Conservation (phyloP, 805 yeast genomes). For the Tetrapisispora fleetii region DNA sequence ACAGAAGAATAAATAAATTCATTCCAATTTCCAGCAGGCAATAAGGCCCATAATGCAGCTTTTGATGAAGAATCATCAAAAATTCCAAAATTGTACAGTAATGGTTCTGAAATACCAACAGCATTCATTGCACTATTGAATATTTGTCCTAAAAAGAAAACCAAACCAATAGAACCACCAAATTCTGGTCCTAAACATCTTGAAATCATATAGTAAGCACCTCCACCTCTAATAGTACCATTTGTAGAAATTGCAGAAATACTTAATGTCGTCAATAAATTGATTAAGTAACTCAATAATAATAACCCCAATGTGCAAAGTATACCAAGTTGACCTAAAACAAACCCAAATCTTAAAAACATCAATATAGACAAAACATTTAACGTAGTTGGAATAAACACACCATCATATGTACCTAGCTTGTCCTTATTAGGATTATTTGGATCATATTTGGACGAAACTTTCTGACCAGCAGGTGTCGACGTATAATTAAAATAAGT, state of each 20-base stretch:
- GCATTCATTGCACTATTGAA: conserved; percentile 87
- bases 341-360: conserved; percentile 92
- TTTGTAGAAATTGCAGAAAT: conserved; percentile 95
- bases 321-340: conserved; percentile 89
- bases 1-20: conserved; percentile 62
- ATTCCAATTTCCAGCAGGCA: conserved; percentile 67
- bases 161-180: conserved; percentile 95
- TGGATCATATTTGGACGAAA: conserved; percentile 26
- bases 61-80: conserved; percentile 38
- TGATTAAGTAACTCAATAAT: conserved; percentile 65
- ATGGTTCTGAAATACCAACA: conserved; percentile 90
- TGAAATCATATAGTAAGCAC: conserved; percentile 95
- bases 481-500: conserved; percentile 27
- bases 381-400: conserved; percentile 84
- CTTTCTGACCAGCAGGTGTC: conserved; percentile 16
- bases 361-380: conserved; percentile 89
- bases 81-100: conserved; percentile 66
- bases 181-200: conserved; percentile 94
- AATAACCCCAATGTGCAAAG: conserved; percentile 63
- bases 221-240: conserved; percentile 96
- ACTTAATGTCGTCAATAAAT: conserved; percentile 77
- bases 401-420: conserved; percentile 78
- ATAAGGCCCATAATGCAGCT: conserved; percentile 34
- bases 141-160: conserved; percentile 90
- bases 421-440: conserved; percentile 35